Evolutionary conservation across 2,329 filamentous ascomycete genomes (phyloP), one percentile per base, ranked within the genome.

Genomic region (Aphanoascus verrucosus): DNA sequence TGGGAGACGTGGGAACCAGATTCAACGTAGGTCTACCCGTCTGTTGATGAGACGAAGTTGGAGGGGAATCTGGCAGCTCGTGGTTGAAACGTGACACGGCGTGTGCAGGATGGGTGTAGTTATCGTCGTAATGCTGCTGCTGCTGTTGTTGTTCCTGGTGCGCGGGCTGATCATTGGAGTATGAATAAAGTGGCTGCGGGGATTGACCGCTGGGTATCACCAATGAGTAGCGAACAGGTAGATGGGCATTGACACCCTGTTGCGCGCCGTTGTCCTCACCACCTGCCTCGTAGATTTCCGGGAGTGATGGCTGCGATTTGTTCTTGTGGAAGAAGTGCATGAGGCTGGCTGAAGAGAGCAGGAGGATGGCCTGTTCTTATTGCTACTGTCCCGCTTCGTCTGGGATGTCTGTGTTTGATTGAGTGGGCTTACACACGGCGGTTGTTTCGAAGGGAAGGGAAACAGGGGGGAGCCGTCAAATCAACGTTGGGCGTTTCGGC

Each of bases 251-350:
- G 28, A 20, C 15, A 38, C 46, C 41, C 42, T 51, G 47, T 28
- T 41, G 44, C 42, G 14, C 43, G 51, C 28, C 48, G 4, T 41
- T 12, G 38, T 41, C 15, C 15, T 42, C 43, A 43, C 43, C 51
- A 53, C 42, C 48, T 47, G 52, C 45, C 55, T 56, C 47, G 37
- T 54, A 43, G 40, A 46, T 32, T 46, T 52, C 54, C 47, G 56
- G 41, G 40, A 60, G 52, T 53, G 57, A 57, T 50, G 57, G 52
- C 57, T 60, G 58, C 45, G 58, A 58, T 55, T 58, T 60, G 57
- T 60, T 60, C 49, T 60, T 60, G 28, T 57, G 54, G 52, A 55
- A 56, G 55, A 58, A 57, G 54, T 49, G 55, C 58, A 60, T 60
- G 58, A 54, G 57, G 49, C 40, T 54, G 35, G 54, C 11, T 52